phyloP scores from a whole-genome alignment of 192 early-diverging fungal species.

The Thoreauomyces humboldtii region DNA sequence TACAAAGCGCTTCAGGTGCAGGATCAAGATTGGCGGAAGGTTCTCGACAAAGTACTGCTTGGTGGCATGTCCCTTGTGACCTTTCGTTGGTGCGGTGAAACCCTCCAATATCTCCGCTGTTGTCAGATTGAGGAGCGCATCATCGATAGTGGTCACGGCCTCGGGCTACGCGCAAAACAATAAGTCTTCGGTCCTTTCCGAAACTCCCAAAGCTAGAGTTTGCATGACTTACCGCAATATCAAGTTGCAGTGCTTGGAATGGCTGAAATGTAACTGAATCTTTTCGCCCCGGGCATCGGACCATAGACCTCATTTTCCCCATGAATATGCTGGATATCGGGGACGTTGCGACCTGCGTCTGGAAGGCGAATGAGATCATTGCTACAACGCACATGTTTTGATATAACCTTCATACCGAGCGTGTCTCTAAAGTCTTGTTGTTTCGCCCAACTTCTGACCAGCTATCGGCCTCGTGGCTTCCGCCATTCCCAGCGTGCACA shows the following conservation, averaged over 20 bases:
- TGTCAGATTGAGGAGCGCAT: constrained; percentile 79
- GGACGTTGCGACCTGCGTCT: constrained; percentile 65
- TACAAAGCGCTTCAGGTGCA: constrained; percentile 93
- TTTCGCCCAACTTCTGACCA: constrained; percentile 93
- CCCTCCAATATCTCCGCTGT: constrained; percentile 79
- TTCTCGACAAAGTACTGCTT: constrained; percentile 82
- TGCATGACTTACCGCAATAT: constrained; percentile 63
- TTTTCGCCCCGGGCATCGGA: constrained; percentile 68
- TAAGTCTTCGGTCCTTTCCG: too few relatives aligned
- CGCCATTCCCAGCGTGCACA: neutral
- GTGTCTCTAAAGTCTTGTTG: constrained; percentile 66
- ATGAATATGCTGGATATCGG: constrained; percentile 70
- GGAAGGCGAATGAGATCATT: constrained; percentile 12
- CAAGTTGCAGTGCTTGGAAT: constrained; percentile 82
- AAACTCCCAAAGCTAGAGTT: neutral
- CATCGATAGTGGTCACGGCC: constrained; percentile 74
- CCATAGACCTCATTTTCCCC: constrained; percentile 73
- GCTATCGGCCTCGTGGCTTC: constrained; percentile 43
- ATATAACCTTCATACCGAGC: neutral
- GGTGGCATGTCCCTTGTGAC: constrained; percentile 27
- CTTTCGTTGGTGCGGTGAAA: constrained; percentile 40
- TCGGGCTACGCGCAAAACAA: too few relatives aligned
- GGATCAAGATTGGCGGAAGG: constrained; percentile 85
- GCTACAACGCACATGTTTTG: neutral
- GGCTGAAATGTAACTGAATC: constrained; percentile 85